Base-by-base conservation (phyloP, 2,329 filamentous ascomycete genomes). In the Penicillium janthinellum region DNA sequence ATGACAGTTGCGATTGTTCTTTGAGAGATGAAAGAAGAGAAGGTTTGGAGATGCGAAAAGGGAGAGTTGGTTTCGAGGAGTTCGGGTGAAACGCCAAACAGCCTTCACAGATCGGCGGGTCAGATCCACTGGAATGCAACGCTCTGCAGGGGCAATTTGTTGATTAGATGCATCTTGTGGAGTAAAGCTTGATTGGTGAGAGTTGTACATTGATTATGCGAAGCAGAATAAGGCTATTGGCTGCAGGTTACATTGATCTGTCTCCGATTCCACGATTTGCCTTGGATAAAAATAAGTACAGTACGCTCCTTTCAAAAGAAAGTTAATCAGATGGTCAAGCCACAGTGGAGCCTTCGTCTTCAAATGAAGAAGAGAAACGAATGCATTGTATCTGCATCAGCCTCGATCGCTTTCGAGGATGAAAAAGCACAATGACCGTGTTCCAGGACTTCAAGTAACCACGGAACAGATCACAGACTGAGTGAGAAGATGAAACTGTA, bases 111-210 rank as follows among this genome's bases (percentile, higher is more conserved):
- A 28, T 6, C 25, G 4, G 34, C 28, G 45, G 45, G 44, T 22
- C 44, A 34, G 47, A 49, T 31, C 47, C 31, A 49, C 31, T 35
- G 47, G 25, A 47, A 47, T 47, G 44, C 47, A 35, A 49, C 47
- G 17, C 47, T 35, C 28, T 11, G 22, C 47, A 34, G 22, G 41
- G 12, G 11, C 25, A 7, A 25, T 25, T 4, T 25, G 4, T 20
- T 44, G 7, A 10, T 8, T 1, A 31, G 31, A 31, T 31, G 41
- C 41, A 45, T n/a, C 14, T n/a, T 28, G 22, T 11, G 12, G 28
- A 17, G 10, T 14, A 48, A 35, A 4, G 31, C 34, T 35, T 34
- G 47, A 49, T 20, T 35, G 28, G n/a, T 35, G 15, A 14, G n/a
- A 17, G 6, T 48, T n/a, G 22, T 22, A 22, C 2, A 47, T n/a